Evolutionary conservation across 371 early-diverging fungal species (phyloP).

Genomic region (Haplosporangium sp.): DNA sequence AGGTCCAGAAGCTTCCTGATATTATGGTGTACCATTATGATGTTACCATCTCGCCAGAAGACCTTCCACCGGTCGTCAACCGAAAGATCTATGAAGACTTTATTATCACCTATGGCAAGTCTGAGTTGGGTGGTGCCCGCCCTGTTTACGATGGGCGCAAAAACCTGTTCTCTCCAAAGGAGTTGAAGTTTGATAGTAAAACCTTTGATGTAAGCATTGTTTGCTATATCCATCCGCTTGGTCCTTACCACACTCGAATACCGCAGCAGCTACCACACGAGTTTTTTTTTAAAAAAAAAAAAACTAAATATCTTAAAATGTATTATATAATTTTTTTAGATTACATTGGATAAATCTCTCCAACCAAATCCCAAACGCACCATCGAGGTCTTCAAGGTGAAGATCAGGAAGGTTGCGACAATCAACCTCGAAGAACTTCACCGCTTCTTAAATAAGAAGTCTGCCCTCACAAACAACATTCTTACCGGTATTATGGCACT

Average conservation of each 20-base stretch:
- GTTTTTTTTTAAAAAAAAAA: too few relatives aligned
- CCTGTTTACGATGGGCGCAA: constrained; percentile 76
- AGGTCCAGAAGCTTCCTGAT: constrained; percentile 40
- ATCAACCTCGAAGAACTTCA: constrained; percentile 56
- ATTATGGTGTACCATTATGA: constrained; percentile 61
- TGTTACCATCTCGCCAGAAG: constrained; percentile 56
- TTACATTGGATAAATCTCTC: constrained; percentile 58
- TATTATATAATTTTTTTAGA: constrained; percentile 25
- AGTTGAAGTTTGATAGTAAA: constrained; percentile 58
- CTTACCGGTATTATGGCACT: constrained; percentile 73
- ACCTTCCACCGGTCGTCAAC: constrained; percentile 53
- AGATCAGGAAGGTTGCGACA: constrained; percentile 55
- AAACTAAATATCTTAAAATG: neutral
- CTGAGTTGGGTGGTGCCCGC: constrained; percentile 43
- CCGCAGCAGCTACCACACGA: neutral
- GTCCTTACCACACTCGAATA: constrained; percentile 8
- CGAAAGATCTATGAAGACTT: constrained; percentile 58
- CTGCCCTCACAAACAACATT: constrained; percentile 53
- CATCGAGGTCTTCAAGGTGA: constrained; percentile 35
- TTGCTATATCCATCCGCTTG: constrained; percentile 16
- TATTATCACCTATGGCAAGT: constrained; percentile 33
- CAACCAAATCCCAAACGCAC: constrained; percentile 19
- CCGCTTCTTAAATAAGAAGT: constrained; percentile 62
- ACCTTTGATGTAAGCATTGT: constrained; percentile 32
- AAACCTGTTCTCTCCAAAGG: constrained; percentile 66